These are phyloP conservation scores for Thalassiosira sp. DNA, from an alignment of 352 stramenopile genomes.

Conservation along the genomic window DNA sequence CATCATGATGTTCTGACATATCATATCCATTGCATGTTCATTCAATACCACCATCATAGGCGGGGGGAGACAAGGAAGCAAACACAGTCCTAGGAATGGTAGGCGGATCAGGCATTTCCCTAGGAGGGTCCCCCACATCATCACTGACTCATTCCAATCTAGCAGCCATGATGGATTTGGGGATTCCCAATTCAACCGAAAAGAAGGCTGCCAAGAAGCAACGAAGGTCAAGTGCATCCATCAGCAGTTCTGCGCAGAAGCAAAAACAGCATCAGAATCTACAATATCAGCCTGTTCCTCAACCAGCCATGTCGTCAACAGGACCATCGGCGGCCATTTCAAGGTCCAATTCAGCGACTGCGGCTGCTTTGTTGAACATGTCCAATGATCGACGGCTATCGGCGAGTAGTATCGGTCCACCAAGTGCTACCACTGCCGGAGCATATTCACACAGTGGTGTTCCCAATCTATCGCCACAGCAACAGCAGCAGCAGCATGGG, in stretches of 20 bases:
- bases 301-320: background rate
- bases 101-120: conserved; percentile 7
- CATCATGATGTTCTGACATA: too few relatives aligned
- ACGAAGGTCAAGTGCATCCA: background rate
- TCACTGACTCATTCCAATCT: conserved; percentile 14
- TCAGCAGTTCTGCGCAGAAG: background rate
- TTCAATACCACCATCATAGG: background rate
- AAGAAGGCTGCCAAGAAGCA: conserved; percentile 29
- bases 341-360: conserved; percentile 20
- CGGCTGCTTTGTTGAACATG: conserved; percentile 38
- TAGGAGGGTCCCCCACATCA: background rate
- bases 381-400: conserved; percentile 19
- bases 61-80: conserved; percentile 4
- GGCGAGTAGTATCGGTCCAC: conserved; percentile 2
- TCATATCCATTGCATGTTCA: background rate
- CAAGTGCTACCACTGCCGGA: background rate
- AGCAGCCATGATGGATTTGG: conserved; percentile 36
- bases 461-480: conserved; percentile 1
- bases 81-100: conserved; percentile 7
- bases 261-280: conserved; percentile 6
- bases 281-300: background rate
- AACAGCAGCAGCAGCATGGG: conserved; percentile 13
- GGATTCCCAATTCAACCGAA: conserved; percentile 6
- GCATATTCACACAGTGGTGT: background rate
- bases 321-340: conserved; percentile 10